These are phyloP conservation scores for Plasmodium malariae DNA, from an alignment of 169 alveolate species.

Conservation along the genomic window DNA sequence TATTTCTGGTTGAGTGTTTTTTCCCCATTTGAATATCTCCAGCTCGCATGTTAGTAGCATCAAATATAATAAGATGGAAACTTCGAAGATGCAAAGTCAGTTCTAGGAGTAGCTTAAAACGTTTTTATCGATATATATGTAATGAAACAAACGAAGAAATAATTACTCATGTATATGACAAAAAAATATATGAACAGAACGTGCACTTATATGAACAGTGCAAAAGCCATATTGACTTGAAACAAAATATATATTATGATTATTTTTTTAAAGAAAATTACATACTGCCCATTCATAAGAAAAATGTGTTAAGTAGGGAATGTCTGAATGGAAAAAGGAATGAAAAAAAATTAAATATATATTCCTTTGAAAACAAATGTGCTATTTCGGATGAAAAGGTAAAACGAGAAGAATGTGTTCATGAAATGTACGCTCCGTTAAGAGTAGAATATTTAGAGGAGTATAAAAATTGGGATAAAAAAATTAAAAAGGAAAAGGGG, in stretches of 20 bases:
- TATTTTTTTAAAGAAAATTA: constrained; percentile 27
- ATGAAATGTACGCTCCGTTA: background rate
- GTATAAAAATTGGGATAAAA: constrained; percentile 67
- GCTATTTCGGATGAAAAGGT: background rate
- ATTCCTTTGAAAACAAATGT: background rate
- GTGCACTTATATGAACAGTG: constrained; percentile 41
- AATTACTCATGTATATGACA: constrained; percentile 61
- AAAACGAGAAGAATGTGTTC: background rate
- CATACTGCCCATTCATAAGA: background rate
- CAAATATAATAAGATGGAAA: constrained; percentile 26
- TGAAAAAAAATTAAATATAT: background rate
- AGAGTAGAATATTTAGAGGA: constrained; percentile 28
- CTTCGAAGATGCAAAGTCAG: background rate
- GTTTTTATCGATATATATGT: constrained; percentile 19
- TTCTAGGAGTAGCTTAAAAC: constrained; percentile 2
- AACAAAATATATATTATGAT: constrained; percentile 62
- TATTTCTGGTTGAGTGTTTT: background rate
- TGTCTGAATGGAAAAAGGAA: background rate
- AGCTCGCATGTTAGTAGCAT: background rate
- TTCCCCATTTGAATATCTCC: background rate
- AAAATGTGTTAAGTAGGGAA: background rate
- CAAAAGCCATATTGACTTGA: constrained; percentile 57
- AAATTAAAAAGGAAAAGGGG: constrained; percentile 15
- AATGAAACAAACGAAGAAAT: constrained; percentile 40
- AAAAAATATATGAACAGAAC: constrained; percentile 55